Conservation (phyloP, 2,329 filamentous ascomycete species). For the Uncinocarpus reesii region DNA sequence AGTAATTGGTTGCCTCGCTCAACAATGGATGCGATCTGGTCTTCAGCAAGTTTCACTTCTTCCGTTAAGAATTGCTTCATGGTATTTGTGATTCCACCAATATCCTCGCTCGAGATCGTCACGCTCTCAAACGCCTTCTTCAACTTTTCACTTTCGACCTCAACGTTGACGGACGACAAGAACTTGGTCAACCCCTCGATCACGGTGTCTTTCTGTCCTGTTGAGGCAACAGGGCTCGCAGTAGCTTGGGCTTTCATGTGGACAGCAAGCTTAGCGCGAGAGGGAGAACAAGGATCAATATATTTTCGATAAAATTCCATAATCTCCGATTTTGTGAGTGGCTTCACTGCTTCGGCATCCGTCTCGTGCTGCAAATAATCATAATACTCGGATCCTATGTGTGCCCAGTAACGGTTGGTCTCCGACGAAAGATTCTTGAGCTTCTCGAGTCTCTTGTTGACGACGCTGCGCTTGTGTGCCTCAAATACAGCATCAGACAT, state of each 20-base stretch:
- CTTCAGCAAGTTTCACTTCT: constrained; percentile 41
- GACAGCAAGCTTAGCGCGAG: constrained; percentile 71
- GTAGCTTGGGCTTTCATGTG: constrained; percentile 67
- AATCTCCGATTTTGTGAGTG: constrained; percentile 69
- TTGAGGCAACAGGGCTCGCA: constrained; percentile 33
- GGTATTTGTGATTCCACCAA: constrained; percentile 42
- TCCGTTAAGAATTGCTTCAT: constrained; percentile 44
- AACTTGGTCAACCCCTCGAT: constrained; percentile 37
- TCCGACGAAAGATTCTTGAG: constrained; percentile 86
- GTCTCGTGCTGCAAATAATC: constrained; percentile 76
- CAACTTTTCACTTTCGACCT: constrained; percentile 35
- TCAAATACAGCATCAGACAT: constrained; percentile 84
- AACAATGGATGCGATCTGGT: constrained; percentile 41
- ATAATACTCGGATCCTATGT: constrained; percentile 76
- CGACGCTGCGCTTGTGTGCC: constrained; percentile 76
- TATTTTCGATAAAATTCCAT: constrained; percentile 65
- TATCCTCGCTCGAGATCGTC: constrained; percentile 39
- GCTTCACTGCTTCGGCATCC: constrained; percentile 65
- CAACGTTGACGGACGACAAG: constrained; percentile 40
- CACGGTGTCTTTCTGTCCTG: constrained; percentile 29
- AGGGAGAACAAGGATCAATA: constrained; percentile 62
- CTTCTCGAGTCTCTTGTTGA: constrained; percentile 80
- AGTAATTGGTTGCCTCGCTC: constrained; percentile 43
- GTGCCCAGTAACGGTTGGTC: constrained; percentile 68
- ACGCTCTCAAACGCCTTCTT: constrained; percentile 37